phyloP scores from a whole-genome alignment of 495 filamentous ascomycete genomes.

The Neurospora terricola region DNA sequence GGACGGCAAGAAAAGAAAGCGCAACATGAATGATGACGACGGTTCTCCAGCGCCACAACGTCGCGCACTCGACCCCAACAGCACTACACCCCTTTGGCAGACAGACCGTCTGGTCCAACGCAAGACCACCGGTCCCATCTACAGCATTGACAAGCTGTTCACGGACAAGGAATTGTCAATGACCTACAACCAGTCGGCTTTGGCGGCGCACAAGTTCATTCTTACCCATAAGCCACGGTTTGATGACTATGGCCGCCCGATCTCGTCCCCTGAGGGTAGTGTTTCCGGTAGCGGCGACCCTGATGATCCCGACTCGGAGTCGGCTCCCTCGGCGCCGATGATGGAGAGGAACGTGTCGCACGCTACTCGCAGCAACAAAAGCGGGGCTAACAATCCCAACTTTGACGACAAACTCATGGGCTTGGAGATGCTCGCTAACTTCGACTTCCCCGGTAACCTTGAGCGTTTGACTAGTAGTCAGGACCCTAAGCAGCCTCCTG shows the following conservation, averaged over 20 bases:
- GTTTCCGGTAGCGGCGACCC: slow-evolving; percentile 40
- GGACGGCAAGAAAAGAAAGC: slow-evolving; percentile 69
- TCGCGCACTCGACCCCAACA: slow-evolving; percentile 33
- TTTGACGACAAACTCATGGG: slow-evolving; percentile 43
- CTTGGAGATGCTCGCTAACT: slow-evolving; percentile 54
- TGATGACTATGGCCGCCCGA: slow-evolving; percentile 34
- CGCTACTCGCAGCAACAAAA: slow-evolving; percentile 61
- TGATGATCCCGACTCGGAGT: slow-evolving; percentile 32
- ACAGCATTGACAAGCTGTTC: slow-evolving; percentile 83
- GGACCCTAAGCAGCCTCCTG: slow-evolving; percentile 52
- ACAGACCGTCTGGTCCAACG: slow-evolving; percentile 34
- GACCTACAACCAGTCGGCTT: slow-evolving; percentile 59
- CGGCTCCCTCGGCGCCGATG: slow-evolving; percentile 43
- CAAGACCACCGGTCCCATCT: slow-evolving; percentile 42
- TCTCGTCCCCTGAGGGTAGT: slow-evolving; percentile 41
- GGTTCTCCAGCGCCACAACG: slow-evolving; percentile 56
- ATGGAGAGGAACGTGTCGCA: slow-evolving; percentile 70
- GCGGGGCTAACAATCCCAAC: slow-evolving; percentile 43
- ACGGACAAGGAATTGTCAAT: slow-evolving; percentile 84
- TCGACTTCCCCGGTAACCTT: slow-evolving; percentile 49
- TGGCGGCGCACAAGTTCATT: slow-evolving; percentile 50
- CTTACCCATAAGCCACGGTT: slow-evolving; percentile 39
- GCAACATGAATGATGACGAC: slow-evolving; percentile 62
- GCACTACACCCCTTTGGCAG: slow-evolving; percentile 48
- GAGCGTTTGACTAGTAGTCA: slow-evolving; percentile 30